phyloP scores from a whole-genome alignment of 192 early-diverging fungal genomes.

The Gryganskiella cystojenkinii region DNA sequence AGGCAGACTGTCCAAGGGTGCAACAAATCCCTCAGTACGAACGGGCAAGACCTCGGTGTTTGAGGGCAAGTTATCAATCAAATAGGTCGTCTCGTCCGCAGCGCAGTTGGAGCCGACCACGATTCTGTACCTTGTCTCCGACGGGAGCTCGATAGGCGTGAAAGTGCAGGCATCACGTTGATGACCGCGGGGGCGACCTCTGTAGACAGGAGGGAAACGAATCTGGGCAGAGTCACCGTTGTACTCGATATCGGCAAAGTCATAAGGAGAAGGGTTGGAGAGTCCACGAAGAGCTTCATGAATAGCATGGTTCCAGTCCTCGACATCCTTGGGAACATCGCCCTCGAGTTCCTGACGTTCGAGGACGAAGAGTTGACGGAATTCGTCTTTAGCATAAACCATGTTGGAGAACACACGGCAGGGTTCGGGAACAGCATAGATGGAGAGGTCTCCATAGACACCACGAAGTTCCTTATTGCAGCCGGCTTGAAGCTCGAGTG shows the following conservation, averaged over 20 bases:
- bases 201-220: conserved; percentile 16
- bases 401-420: conserved; percentile 14
- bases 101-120: conserved; percentile 39
- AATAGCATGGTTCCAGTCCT: conserved; percentile 34
- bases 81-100: conserved; percentile 17
- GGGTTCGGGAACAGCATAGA: conserved; percentile 33
- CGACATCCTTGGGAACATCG: conserved; percentile 21
- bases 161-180: conserved; percentile 41
- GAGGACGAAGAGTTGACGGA: conserved; percentile 46
- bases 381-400: conserved; percentile 24
- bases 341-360: conserved; percentile 45
- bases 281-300: conserved; percentile 24
- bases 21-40: conserved; percentile 29
- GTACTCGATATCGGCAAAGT: neutral
- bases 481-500: conserved; percentile 22
- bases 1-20: conserved; percentile 28
- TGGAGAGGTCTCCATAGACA: conserved; percentile 48
- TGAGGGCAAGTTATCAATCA: conserved; percentile 37
- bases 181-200: conserved; percentile 4
- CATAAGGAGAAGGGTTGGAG: conserved; percentile 2
- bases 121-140: conserved; percentile 31
- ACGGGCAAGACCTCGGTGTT: conserved; percentile 51
- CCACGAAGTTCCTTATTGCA: conserved; percentile 45
- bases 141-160: conserved; percentile 30
- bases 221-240: neutral